phyloP scores from a whole-genome alignment of 257 asterid genomes.

The Rhazya stricta region DNA sequence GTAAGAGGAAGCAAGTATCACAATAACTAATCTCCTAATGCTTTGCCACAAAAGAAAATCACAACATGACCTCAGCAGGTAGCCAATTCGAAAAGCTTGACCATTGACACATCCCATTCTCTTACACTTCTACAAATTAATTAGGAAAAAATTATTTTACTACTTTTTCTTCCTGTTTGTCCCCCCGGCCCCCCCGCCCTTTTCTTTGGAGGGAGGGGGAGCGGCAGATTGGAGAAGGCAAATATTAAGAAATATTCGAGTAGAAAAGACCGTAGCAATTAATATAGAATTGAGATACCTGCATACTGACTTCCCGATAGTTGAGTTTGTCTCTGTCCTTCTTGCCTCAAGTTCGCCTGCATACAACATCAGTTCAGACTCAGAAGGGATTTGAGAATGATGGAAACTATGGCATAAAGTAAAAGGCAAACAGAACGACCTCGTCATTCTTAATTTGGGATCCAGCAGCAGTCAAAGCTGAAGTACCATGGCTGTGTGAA shows the following conservation, averaged over 20 bases:
- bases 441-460: slow-evolving; percentile 55
- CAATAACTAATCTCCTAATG: background rate
- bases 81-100: background rate
- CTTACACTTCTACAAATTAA: background rate
- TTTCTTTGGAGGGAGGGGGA: too few relatives aligned
- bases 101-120: background rate
- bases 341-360: slow-evolving; percentile 42
- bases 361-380: slow-evolving; percentile 18
- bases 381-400: slow-evolving; percentile 10
- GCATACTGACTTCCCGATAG: slow-evolving; percentile 27
- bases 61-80: background rate
- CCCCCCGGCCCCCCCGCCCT: too few relatives aligned
- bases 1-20: background rate
- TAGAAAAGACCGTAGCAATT: background rate
- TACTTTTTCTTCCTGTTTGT: background rate
- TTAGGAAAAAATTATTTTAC: background rate
- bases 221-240: too few relatives aligned
- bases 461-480: slow-evolving; percentile 37
- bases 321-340: slow-evolving; percentile 35
- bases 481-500: slow-evolving; percentile 36
- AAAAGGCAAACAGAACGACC: slow-evolving; percentile 36
- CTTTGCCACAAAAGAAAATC: background rate
- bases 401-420: slow-evolving; percentile 6
- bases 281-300: slow-evolving; percentile 32
- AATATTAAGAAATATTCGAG: background rate